Evolutionary conservation across 768 basidiomycete genomes (phyloP), one percentile per base, ranked within the genome.

Genomic region (Plicaturopsis crispa): DNA sequence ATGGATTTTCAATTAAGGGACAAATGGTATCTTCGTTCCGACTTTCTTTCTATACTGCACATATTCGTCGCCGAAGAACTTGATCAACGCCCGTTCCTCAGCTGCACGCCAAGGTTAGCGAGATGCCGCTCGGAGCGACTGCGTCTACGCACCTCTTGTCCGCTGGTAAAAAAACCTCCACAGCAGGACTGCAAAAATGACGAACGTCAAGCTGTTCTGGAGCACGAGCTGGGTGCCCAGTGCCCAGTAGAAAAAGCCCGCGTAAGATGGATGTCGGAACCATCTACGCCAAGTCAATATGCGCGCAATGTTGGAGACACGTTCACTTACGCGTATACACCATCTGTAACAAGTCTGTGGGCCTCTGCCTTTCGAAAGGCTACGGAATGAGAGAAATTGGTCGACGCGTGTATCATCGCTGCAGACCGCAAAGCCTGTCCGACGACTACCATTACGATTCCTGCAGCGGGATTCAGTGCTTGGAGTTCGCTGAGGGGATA

Each of bases 201-300:
- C 31, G 46, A 87, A 79, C 11, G 79, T 78, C 12, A 91, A 21
- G 0, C 85, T 75, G 54, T 98, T 99, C 53, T 91, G 91, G 16
- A 98, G 69, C 1, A 90, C 74, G 24, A 98, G 61, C 56, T 99
- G 96, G 0, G 91, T 96, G 2, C 93, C 91, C 19, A 99, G 52
- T 0, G 91, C 92, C 96, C 96, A 98, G 58, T 94, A 98, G 59
- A 87, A 94, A 67, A 97, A 99, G 2, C 93, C 96, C 2, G 88
- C 77, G 49, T 99, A 99, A 0, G 94, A 96, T 8, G 96, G 96
- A 60, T 99, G 96, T 11, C 96, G 78, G 44, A 80, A 83, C 76
- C 77, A 85, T 5, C 88, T 90, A 18, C 18, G 13, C 24, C 21
- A 19, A 33, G 35, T 24, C 47, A 57, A 17, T 34, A 10, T 55